A percentile compares a stretch with the other conserved stretches of the same genome.
Conservation (phyloP, 768 basidiomycete species). For the Sistotremastrum niveocremeum region DNA sequence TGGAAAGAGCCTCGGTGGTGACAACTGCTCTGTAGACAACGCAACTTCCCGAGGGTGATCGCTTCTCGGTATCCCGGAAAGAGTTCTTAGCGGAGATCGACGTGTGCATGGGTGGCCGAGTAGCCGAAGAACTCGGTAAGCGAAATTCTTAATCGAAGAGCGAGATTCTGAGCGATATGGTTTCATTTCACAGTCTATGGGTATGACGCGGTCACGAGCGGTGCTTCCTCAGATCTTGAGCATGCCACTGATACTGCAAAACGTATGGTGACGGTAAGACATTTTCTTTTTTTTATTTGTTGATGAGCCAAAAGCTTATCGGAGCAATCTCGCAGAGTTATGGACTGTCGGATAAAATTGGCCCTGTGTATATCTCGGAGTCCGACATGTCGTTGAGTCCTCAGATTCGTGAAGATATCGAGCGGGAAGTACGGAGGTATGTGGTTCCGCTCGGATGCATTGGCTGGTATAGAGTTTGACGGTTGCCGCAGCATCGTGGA, state of each 20-base stretch:
- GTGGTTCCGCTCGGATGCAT: constrained; percentile 16
- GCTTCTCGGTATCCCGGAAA: constrained; percentile 52
- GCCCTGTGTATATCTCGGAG: constrained; percentile 73
- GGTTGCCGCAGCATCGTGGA: constrained; percentile 40
- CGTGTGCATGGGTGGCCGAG: constrained; percentile 87
- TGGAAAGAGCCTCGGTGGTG: constrained; percentile 2
- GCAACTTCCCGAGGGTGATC: constrained; percentile 65
- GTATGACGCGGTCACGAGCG: constrained; percentile 76
- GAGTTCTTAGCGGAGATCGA: constrained; percentile 78
- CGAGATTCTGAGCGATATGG: constrained; percentile 8
- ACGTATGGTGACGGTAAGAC: constrained; percentile 76
- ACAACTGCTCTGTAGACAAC: constrained; percentile 36
- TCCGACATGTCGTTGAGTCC: constrained; percentile 59
- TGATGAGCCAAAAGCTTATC: constrained; percentile 2
- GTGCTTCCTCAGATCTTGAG: constrained; percentile 79
- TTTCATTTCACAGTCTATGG: constrained; percentile 55
- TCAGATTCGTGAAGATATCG: constrained; percentile 70
- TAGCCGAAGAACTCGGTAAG: constrained; percentile 84
- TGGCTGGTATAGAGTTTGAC: constrained; percentile 3
- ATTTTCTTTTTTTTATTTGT: constrained; percentile 1
- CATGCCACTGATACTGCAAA: constrained; percentile 69
- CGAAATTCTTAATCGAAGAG: constrained; percentile 4
- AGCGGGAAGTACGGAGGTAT: constrained; percentile 73
- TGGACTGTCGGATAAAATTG: constrained; percentile 68
- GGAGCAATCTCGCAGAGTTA: constrained; percentile 34